phyloP scores from a whole-genome alignment of 1,284 basidiomycete genomes.

The Vanrija pseudolonga region DNA sequence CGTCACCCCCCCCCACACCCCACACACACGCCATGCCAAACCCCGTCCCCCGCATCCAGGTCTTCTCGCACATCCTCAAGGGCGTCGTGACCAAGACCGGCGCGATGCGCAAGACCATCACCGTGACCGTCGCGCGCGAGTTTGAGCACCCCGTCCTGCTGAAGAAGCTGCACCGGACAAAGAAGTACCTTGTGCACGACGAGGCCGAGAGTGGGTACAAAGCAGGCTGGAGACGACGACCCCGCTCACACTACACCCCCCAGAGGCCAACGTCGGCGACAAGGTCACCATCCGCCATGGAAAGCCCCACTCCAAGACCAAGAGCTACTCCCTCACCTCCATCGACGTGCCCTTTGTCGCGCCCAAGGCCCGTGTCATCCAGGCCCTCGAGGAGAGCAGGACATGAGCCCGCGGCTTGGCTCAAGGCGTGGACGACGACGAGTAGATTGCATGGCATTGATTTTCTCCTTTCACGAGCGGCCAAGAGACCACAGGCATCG shows the following conservation, averaged over 20 bases:
- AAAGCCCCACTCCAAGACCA: constrained; percentile 30
- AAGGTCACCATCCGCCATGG: constrained; percentile 39
- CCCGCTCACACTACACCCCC: not conserved
- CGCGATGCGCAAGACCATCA: constrained; percentile 41
- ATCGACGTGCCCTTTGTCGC: constrained; percentile 13
- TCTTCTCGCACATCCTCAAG: constrained; percentile 20
- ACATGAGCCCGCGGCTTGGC: not conserved
- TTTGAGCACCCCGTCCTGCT: constrained; percentile 28
- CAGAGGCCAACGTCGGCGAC: constrained; percentile 36
- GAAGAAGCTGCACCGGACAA: constrained; percentile 31
- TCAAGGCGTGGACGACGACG: not conserved
- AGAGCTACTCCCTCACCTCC: constrained; percentile 27
- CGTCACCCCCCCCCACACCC: not conserved
- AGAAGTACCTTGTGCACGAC: constrained; percentile 42
- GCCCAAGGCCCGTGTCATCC: not conserved
- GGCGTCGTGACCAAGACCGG: constrained; percentile 40
- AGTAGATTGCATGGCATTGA: constrained; percentile 6
- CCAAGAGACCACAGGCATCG: no score
- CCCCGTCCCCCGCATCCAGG: no score
- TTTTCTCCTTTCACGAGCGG: not conserved
- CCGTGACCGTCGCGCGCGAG: constrained; percentile 34
- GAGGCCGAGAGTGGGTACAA: constrained; percentile 31
- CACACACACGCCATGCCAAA: constrained; percentile 24
- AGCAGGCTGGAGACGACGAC: not conserved
- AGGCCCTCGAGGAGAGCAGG: not conserved